These are phyloP conservation scores for Cercis canadensis DNA, from an alignment of 306 rosid genomes.

Conservation along the genomic window DNA sequence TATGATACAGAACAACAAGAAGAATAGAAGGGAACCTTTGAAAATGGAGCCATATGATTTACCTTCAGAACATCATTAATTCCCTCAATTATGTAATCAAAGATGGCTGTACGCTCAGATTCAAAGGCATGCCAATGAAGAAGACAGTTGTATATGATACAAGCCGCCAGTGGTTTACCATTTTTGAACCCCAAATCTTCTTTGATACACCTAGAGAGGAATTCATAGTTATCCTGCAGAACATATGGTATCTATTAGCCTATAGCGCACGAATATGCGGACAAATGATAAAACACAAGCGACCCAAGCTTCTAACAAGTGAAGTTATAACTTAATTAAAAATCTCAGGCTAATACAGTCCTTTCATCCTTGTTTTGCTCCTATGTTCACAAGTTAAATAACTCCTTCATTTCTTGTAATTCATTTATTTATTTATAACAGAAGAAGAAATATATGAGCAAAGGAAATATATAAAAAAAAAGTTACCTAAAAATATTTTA, in stretches of 20 bases:
- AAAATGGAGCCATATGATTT: conserved; percentile 31
- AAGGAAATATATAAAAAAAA: too few relatives aligned
- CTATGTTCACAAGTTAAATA: conserved; percentile 20
- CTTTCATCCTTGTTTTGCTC: conserved; percentile 4
- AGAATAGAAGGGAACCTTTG: not conserved
- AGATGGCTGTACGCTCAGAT: conserved; percentile 92
- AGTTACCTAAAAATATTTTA: too few relatives aligned
- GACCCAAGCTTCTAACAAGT: too few relatives aligned
- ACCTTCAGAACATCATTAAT: conserved; percentile 88
- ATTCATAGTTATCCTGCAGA: conserved; percentile 86
- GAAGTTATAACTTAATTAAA: too few relatives aligned
- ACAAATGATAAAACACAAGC: conserved; percentile 1
- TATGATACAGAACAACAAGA: conserved; percentile 21
- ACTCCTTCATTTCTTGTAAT: not conserved
- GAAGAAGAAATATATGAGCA: too few relatives aligned
- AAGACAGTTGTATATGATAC: conserved; percentile 87
- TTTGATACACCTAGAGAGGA: conserved; percentile 85
- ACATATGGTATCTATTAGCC: conserved; percentile 29
- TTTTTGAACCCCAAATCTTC: conserved; percentile 88
- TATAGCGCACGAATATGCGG: conserved; percentile 12
- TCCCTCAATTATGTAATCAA: conserved; percentile 90
- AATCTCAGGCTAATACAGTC: not conserved
- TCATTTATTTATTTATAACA: too few relatives aligned
- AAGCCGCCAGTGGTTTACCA: conserved; percentile 85
- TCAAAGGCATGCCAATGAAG: conserved; percentile 99